Base-by-base conservation (phyloP, 768 basidiomycete genomes). In the Phlegmacium glaucopus region DNA sequence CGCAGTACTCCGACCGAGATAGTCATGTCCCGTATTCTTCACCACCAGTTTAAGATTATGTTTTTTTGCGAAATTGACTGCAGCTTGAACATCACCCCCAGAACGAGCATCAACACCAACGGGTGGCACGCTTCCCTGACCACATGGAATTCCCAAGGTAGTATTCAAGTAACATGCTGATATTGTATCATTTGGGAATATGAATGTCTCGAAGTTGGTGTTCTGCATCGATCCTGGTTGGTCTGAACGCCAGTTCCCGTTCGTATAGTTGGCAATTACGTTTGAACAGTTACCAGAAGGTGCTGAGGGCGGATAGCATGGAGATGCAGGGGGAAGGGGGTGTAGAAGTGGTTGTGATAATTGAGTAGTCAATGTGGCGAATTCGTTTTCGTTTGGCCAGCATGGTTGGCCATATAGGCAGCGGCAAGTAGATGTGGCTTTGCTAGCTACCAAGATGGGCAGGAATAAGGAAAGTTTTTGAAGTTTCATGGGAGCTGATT, bases 141-240 rank as follows among this genome's bases (percentile, higher is more conserved):
- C 56, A 48, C 76, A 79, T 6, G 71, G 65, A 13, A 64, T 38
- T 4, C 68, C 71, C 0, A 72, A 53, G 0, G 64, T 59, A 34
- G n/a, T n/a, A 6, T 34, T 34, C 32, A 34, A 34, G n/a, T 34
- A 34, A 34, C 32, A 34, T 6, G 0, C 70, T 72, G 46, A 71
- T 39, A 77, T 72, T 37, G 73, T 77, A 27, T 71, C 76, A 53
- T 76, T 77, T n/a, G 35, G 51, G n/a, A 64, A 72, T 1, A 60
- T 52, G 46, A 55, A 70, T 1, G 58, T 58, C 41, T 66, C 65
- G 39, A 59, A 64, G 42, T 63, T 65, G 16, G 52, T 42, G 5
- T 54, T 39, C 42, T 76, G 65, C 64, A 73, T 65, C 2, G 70
- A 63, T 0, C 76, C 76, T 11, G 74, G 55, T 28, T 67, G 65